Conservation (phyloP, 371 early-diverging fungal species). For the Zychaea mexicana region DNA sequence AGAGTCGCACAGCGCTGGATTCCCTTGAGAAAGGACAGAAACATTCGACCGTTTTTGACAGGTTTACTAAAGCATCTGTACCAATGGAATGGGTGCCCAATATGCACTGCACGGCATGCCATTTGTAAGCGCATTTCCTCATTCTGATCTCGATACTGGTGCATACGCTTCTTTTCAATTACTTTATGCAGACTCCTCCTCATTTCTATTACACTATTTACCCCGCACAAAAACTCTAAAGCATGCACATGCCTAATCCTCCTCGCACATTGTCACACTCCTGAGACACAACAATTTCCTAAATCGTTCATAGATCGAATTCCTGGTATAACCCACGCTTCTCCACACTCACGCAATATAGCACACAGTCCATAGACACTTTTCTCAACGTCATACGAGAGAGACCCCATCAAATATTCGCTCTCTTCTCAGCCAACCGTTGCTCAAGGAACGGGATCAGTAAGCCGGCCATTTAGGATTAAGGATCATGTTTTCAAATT, state of each 20-base stretch:
- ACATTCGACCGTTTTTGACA: neutral
- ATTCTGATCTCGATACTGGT: neutral
- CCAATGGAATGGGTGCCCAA: neutral
- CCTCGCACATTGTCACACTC: neutral
- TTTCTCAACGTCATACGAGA: no score
- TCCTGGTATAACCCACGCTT: neutral
- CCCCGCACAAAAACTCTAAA: no score
- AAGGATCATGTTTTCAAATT: no score
- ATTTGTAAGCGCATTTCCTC: neutral
- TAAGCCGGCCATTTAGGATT: no score
- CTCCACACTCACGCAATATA: no score
- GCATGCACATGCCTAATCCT: neutral
- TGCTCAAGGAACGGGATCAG: no score
- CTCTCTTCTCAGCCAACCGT: no score
- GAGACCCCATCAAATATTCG: no score
- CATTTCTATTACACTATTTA: neutral
- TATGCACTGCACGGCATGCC: neutral
- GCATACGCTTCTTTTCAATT: neutral
- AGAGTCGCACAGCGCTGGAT: neutral
- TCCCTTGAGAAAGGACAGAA: neutral
- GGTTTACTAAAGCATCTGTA: neutral
- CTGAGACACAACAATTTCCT: neutral
- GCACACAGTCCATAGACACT: no score
- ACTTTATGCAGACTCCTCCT: neutral
- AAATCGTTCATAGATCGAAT: neutral